Evolutionary conservation across 495 filamentous ascomycete species (phyloP).

Genomic region (Sporormia fimetaria): DNA sequence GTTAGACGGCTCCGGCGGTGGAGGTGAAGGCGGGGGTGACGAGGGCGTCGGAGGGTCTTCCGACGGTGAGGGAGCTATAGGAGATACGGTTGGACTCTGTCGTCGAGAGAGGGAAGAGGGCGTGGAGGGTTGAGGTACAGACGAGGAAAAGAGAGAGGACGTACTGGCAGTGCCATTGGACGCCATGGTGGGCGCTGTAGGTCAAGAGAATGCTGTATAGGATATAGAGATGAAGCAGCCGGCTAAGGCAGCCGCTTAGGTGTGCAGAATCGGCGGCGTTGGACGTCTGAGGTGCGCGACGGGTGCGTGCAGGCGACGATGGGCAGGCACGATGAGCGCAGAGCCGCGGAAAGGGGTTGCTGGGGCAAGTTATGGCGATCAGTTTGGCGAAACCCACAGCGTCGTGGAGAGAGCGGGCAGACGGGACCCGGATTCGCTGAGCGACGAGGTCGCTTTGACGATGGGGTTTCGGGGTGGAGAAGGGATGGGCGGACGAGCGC

Average conservation of each 20-base stretch:
- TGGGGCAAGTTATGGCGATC: no score
- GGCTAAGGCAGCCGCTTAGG: neutral
- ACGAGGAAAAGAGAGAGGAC: neutral
- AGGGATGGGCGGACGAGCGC: neutral
- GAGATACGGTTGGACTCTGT: neutral
- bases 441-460: no score
- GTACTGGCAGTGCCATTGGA: constrained; percentile 5
- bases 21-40: neutral
- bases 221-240: neutral
- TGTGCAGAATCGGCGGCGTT: neutral
- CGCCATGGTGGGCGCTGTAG: no score
- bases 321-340: no score
- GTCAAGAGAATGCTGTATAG: constrained; percentile 2
- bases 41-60: neutral
- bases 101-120: neutral
- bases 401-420: no score
- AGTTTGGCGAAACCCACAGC: no score
- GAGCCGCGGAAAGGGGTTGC: no score
- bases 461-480: neutral
- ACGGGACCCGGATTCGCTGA: no score
- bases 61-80: neutral
- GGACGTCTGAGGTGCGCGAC: neutral
- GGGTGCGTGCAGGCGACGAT: no score
- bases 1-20: no score
- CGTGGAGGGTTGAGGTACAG: neutral